phyloP scores from a whole-genome alignment of 805 yeast genomes.

The Cyberlindnera meyerae region DNA sequence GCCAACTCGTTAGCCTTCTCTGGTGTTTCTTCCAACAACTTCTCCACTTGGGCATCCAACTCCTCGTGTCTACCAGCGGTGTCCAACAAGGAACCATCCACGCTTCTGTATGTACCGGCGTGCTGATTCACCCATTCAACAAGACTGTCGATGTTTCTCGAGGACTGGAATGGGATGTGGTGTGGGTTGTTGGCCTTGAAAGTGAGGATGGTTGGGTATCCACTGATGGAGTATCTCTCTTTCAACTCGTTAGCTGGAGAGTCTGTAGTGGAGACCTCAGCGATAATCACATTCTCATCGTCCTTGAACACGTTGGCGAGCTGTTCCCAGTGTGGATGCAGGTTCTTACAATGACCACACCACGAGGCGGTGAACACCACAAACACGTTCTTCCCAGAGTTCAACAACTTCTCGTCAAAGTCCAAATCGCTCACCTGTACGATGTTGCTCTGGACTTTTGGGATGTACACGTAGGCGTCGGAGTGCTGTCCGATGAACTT shows the following conservation, averaged over 20 bases:
- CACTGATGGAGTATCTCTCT: slow-evolving; percentile 35
- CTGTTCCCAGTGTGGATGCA: slow-evolving; percentile 42
- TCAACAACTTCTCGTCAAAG: slow-evolving; percentile 33
- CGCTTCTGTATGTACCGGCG: slow-evolving; percentile 31
- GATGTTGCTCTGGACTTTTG: slow-evolving; percentile 20
- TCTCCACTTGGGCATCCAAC: slow-evolving; percentile 20
- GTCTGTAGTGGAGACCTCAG: slow-evolving; percentile 39
- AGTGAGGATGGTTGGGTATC: slow-evolving; percentile 48
- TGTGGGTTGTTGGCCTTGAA: slow-evolving; percentile 35
- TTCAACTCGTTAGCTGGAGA: slow-evolving; percentile 40
- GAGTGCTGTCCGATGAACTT: slow-evolving; percentile 52
- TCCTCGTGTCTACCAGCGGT: slow-evolving; percentile 23
- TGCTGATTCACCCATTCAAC: slow-evolving; percentile 47
- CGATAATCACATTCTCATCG: slow-evolving; percentile 37
- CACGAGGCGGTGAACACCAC: slow-evolving; percentile 46
- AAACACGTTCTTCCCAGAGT: slow-evolving; percentile 17
- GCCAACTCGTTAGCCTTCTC: slow-evolving; percentile 23
- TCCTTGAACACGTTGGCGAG: slow-evolving; percentile 41
- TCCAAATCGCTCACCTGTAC: slow-evolving; percentile 26
- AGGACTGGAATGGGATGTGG: slow-evolving; percentile 29
- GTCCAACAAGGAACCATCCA: slow-evolving; percentile 32
- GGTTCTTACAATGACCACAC: slow-evolving; percentile 49
- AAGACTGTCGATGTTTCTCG: slow-evolving; percentile 44
- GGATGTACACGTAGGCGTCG: slow-evolving; percentile 28
- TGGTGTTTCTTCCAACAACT: slow-evolving; percentile 24